A percentile compares a stretch with the other conserved stretches of the same genome.
phyloP scores from a whole-genome alignment of 192 early-diverging fungal genomes.

The Entomortierella beljakovae region DNA sequence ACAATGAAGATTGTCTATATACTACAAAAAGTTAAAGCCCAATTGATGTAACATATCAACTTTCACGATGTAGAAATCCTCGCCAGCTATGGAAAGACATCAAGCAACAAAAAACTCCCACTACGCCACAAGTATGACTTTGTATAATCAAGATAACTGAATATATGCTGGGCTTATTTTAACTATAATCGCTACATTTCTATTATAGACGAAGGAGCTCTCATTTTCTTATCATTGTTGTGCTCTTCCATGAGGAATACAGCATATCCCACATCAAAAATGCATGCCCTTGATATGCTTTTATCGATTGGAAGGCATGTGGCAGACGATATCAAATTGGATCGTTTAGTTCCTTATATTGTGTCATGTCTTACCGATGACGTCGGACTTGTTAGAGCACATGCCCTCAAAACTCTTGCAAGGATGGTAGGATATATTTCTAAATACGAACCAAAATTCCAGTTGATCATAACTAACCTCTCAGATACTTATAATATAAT shows the following conservation, averaged over 20 bases:
- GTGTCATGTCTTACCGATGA: slow-evolving; percentile 74
- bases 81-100: slow-evolving; percentile 20
- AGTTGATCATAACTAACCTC: not conserved
- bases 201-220: slow-evolving; percentile 68
- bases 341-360: slow-evolving; percentile 85
- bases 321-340: slow-evolving; percentile 77
- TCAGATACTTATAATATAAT: not conserved
- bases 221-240: slow-evolving; percentile 75
- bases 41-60: too few relatives aligned
- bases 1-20: too few relatives aligned
- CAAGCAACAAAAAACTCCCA: slow-evolving; percentile 19
- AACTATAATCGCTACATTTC: not conserved
- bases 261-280: slow-evolving; percentile 74
- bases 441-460: too few relatives aligned
- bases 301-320: slow-evolving; percentile 74
- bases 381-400: slow-evolving; percentile 69
- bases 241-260: slow-evolving; percentile 79
- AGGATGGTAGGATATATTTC: slow-evolving; percentile 66
- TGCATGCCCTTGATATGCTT: slow-evolving; percentile 80
- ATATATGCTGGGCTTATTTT: not conserved
- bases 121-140: slow-evolving; percentile 31
- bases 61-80: not conserved
- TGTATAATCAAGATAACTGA: not conserved
- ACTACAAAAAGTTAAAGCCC: not conserved
- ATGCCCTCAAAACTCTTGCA: slow-evolving; percentile 72